Base-by-base conservation (phyloP, 2,329 filamentous ascomycete species). In the Xylaria sp. region DNA sequence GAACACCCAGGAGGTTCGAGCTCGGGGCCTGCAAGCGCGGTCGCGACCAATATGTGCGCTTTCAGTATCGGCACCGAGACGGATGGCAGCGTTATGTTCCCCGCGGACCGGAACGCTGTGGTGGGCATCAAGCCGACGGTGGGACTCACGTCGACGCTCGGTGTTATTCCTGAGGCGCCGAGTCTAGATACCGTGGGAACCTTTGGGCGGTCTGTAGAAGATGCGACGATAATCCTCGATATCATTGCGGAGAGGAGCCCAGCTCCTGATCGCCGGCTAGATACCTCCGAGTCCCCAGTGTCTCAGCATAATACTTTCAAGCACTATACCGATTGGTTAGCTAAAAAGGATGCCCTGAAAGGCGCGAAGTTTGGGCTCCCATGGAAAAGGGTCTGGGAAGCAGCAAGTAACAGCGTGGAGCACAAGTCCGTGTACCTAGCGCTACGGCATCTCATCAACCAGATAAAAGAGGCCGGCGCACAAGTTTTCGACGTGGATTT, bases 111-210 rank as follows among this genome's bases (percentile, higher is more conserved):
- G 9, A 61, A 61, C 48, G 55, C 55, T 20, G 50, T 66, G 8
- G 55, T 60, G 18, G 64, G 64, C 23, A 60, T 66, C 37, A 66
- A 66, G 51, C 55, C 57, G 1, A 66, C 64, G 13, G 57, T 66
- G 18, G 64, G 57, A 60, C 50, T 61, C 31, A 61, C 57, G 37
- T 55, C 56, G n/a, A 59, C 55, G 10, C 8, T 48, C 10, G 64
- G 64, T 12, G 50, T 61, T 18, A 54, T 66, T 13, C 64, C 64
- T 20, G 50, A 55, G 23, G 57, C 55, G 23, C 46, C 50, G 20
- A 55, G 50, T 25, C 37, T 48, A 34, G 64, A 66, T 50, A 66
- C 55, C 2, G 46, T 60, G 50, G 64, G 57, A 28, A 44, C 64
- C 3, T 60, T 66, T 54, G 64, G 55, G 18, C 56, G 64, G 28